phyloP scores from a whole-genome alignment of 192 early-diverging fungal species.

The Dissophora ornata region DNA sequence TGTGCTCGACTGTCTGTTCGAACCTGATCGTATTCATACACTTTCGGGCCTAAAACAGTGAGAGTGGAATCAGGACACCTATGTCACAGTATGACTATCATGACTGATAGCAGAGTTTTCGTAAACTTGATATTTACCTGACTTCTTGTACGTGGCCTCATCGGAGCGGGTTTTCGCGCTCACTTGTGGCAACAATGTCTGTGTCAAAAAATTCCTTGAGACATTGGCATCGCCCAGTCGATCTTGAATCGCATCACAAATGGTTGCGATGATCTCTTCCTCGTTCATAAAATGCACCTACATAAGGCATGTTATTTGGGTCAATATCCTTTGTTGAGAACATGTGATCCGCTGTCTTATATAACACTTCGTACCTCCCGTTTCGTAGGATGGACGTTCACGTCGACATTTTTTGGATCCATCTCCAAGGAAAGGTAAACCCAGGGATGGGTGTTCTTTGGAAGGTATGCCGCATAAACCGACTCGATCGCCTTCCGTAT shows the following conservation, averaged over 20 bases:
- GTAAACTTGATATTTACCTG: conserved; percentile 4
- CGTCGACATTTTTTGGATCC: conserved; percentile 91
- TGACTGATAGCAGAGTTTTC: too few relatives aligned
- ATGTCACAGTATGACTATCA: too few relatives aligned
- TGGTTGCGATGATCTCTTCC: conserved; percentile 77
- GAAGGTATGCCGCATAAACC: conserved; percentile 82
- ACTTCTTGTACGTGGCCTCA: conserved; percentile 23
- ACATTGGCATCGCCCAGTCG: conserved; percentile 74
- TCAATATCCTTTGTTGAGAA: too few relatives aligned
- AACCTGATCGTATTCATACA: conserved; percentile 82
- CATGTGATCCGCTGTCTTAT: too few relatives aligned
- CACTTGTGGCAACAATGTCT: conserved; percentile 57
- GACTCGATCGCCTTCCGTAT: conserved; percentile 86
- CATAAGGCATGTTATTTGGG: too few relatives aligned
- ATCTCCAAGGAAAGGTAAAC: conserved; percentile 91
- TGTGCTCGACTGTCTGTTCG: conserved; percentile 86
- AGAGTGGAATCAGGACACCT: too few relatives aligned
- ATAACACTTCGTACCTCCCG: too few relatives aligned
- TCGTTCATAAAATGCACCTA: conserved; percentile 94
- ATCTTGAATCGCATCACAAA: conserved; percentile 78
- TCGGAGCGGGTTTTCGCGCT: conserved; percentile 8
- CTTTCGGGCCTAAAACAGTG: conserved; percentile 37
- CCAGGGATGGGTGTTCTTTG: conserved; percentile 91
- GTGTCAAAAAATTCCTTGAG: conserved; percentile 81
- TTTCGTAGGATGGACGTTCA: conserved; percentile 99